phyloP scores from a whole-genome alignment of 1,284 basidiomycete species.

The Microbotryomycetes sp. region DNA sequence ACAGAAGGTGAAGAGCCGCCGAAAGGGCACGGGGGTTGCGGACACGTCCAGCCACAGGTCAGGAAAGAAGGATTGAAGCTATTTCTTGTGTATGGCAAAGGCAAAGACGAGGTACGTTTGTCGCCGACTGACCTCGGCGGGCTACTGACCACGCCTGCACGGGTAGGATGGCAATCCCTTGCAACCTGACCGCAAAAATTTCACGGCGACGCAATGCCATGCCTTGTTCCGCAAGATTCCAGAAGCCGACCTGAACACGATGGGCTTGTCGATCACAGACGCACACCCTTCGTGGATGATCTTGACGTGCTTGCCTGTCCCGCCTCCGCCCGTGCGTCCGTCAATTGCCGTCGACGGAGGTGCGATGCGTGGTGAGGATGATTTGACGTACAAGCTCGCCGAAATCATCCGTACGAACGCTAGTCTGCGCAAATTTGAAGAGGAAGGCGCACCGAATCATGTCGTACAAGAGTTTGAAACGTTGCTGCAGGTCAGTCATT shows the following conservation, averaged over 20 bases:
- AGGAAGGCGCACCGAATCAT: conserved; percentile 93
- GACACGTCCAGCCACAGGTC: conserved; percentile 81
- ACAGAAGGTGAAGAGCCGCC: conserved; percentile 53
- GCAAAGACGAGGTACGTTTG: conserved; percentile 37
- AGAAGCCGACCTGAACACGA: conserved; percentile 76
- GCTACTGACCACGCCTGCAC: not conserved
- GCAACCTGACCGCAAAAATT: conserved; percentile 82
- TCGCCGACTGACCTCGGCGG: not conserved
- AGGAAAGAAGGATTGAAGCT: conserved; percentile 94
- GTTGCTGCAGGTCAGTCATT: conserved; percentile 64
- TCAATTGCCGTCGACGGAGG: conserved; percentile 96
- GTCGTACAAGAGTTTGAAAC: conserved; percentile 96
- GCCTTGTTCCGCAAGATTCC: conserved; percentile 75
- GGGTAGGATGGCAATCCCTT: conserved; percentile 66
- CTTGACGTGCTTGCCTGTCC: conserved; percentile 92
- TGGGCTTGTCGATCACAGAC: conserved; percentile 91
- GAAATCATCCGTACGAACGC: conserved; percentile 95
- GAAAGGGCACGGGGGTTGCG: conserved; percentile 88
- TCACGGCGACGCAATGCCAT: conserved; percentile 82
- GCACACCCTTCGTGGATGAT: conserved; percentile 99
- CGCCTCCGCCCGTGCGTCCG: conserved; percentile 94
- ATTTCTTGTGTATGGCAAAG: conserved; percentile 90
- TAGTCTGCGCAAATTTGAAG: conserved; percentile 84
- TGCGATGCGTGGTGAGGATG: conserved; percentile 92
- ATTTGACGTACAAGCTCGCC: conserved; percentile 95